These are phyloP conservation scores for Tetratostichococcus sp. DNA, from an alignment of 139 green algal genomes.

Conservation along the genomic window DNA sequence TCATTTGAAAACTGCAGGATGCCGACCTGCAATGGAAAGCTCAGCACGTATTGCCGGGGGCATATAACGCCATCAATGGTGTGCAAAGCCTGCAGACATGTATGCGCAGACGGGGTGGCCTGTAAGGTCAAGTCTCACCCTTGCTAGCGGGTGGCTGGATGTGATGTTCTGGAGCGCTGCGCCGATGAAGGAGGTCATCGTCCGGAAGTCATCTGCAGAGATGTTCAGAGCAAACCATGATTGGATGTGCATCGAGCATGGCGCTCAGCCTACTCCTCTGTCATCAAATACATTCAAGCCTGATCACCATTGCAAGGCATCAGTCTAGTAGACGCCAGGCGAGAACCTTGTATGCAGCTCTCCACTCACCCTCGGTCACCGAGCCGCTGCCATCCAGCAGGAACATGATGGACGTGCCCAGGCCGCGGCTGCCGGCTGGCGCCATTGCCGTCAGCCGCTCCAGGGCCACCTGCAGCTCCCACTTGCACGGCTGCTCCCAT, in stretches of 20 bases:
- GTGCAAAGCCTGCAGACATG: too few relatives aligned
- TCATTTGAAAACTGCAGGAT: constrained; percentile 36
- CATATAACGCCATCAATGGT: too few relatives aligned
- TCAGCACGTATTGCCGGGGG: not conserved
- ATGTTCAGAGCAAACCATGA: not conserved
- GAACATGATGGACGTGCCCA: not conserved
- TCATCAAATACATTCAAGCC: too few relatives aligned
- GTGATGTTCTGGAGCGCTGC: not conserved
- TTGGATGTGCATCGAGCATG: too few relatives aligned
- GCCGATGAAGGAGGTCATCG: constrained; percentile 13
- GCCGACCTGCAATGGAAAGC: constrained; percentile 9
- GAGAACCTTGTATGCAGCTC: too few relatives aligned
- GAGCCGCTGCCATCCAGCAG: constrained; percentile 22
- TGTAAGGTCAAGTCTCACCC: too few relatives aligned
- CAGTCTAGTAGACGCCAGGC: too few relatives aligned
- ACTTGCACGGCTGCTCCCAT: constrained; percentile 1
- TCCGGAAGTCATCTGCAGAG: constrained; percentile 8
- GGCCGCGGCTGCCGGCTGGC: too few relatives aligned
- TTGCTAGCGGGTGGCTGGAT: not conserved
- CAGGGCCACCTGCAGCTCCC: constrained; percentile 7
- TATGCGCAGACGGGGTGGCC: too few relatives aligned
- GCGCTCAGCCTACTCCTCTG: too few relatives aligned
- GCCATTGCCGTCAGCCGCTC: not conserved
- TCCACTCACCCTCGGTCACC: not conserved
- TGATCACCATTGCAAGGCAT: too few relatives aligned